A percentile compares a stretch with the other conserved stretches of the same genome.
These are phyloP conservation scores for Dovyalis caffra DNA, from an alignment of 345 rosid genomes.

Conservation along the genomic window DNA sequence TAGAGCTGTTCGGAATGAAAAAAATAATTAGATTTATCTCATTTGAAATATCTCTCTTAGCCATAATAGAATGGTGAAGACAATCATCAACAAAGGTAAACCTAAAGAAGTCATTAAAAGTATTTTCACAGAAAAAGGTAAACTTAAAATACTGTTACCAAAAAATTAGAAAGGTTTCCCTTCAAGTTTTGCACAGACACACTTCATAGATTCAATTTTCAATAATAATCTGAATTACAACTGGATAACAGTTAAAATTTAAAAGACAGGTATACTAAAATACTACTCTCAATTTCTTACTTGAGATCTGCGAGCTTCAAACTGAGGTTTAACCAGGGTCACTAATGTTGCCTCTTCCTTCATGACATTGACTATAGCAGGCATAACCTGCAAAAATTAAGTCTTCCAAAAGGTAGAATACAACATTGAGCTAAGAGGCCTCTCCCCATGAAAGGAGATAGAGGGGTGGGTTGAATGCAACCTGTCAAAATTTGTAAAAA, in stretches of 20 bases:
- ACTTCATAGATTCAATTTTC: neutral
- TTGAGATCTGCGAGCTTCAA: constrained; percentile 90
- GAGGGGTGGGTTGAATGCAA: neutral
- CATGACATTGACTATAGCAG: constrained; percentile 83
- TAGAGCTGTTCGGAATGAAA: no score
- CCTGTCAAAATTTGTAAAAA: neutral
- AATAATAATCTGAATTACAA: constrained; percentile 1
- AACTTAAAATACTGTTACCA: neutral
- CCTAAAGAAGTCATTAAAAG: neutral
- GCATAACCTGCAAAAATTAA: constrained; percentile 65
- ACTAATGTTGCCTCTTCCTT: constrained; percentile 69
- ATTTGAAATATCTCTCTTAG: no score
- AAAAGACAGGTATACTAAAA: no score
- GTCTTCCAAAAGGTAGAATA: neutral
- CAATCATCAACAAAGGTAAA: neutral
- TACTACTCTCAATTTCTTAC: constrained; percentile 44
- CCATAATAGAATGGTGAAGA: neutral
- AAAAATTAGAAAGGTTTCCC: neutral
- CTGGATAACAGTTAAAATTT: neutral
- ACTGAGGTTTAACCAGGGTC: constrained; percentile 88
- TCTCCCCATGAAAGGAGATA: constrained; percentile 3
- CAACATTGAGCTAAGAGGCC: neutral
- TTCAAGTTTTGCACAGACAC: neutral
- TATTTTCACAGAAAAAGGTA: neutral
- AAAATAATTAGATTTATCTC: no score